Conservation (phyloP, 768 basidiomycete genomes). For the Amanita phalloides region DNA sequence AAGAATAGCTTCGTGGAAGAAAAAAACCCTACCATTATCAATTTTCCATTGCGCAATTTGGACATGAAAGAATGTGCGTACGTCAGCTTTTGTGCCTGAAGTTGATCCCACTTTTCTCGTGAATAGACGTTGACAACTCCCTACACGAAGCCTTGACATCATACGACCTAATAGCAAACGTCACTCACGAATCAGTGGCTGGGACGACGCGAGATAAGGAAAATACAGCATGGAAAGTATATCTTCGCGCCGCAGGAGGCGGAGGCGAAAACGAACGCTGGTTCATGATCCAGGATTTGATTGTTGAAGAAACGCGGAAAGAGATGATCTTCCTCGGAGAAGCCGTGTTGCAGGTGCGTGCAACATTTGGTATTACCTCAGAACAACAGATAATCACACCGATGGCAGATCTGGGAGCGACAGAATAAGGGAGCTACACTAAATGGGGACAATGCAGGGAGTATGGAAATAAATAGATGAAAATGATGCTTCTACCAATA, state of each 20-base stretch:
- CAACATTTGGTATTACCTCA: background rate
- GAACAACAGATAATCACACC: background rate
- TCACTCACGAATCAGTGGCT: slow-evolving; percentile 89
- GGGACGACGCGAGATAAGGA: slow-evolving; percentile 93
- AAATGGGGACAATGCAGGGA: slow-evolving; percentile 12
- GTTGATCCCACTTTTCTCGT: slow-evolving; percentile 13
- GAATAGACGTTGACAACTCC: slow-evolving; percentile 69
- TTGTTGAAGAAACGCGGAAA: slow-evolving; percentile 91
- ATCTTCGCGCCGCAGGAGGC: slow-evolving; percentile 65
- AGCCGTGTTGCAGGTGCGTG: slow-evolving; percentile 80
- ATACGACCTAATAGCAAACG: slow-evolving; percentile 94
- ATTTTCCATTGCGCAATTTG: slow-evolving; percentile 88
- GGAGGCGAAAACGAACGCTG: slow-evolving; percentile 84
- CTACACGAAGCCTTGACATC: slow-evolving; percentile 47
- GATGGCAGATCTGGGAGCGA: slow-evolving; percentile 52
- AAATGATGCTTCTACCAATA: background rate
- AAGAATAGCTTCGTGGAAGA: slow-evolving; percentile 97
- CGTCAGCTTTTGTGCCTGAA: slow-evolving; percentile 9
- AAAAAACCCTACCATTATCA: slow-evolving; percentile 98
- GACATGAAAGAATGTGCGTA: slow-evolving; percentile 87
- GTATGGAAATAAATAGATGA: slow-evolving; percentile 21
- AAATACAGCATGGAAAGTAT: slow-evolving; percentile 87
- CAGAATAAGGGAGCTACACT: slow-evolving; percentile 21
- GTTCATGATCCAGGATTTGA: slow-evolving; percentile 94
- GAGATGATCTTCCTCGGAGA: slow-evolving; percentile 98